Base-by-base conservation (phyloP, 2,329 filamentous ascomycete species). In the Diaporthe longicolla region DNA sequence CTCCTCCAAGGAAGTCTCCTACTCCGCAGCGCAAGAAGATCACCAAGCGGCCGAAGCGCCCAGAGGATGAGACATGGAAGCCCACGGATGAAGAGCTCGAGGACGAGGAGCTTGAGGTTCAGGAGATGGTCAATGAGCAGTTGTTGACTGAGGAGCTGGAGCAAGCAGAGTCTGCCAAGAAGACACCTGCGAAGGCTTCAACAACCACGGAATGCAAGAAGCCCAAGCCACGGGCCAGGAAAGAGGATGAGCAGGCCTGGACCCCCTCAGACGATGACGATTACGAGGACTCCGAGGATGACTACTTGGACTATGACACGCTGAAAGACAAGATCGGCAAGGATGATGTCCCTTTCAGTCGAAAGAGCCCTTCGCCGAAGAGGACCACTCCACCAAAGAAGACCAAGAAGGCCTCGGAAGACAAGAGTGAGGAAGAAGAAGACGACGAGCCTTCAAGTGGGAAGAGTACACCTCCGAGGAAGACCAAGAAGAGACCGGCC, bases 111-210 rank as follows among this genome's bases (percentile, higher is more conserved):
- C 71, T 75, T 13, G 74, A 73, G 15, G 74, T 73, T 1, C 66
- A 75, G 54, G 74, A 75, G 65, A 73, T 75, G 74, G 58, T 73
- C 3, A 73, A 73, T n/a, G 63, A 73, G 11, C 71, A 75, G 71
- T n/a, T 71, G 5, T 40, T 57, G 7, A 63, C 19, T 9, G 68
- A 61, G 26, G 73, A 75, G 19, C 59, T 57, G 35, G 52, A 19
- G 17, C 37, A 21, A 13, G 48, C 40, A 9, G 63, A 50, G 35
- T 0, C 66, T 6, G 13, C 50, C 11, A 58, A 19, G 4, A 50
- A 66, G 48, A 4, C 73, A 21, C 21, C 57, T 9, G 40, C 29
- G 0, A 26, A 66, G 35, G 5, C 69, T 11, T 11, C 61, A 17
- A 35, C 29, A 3, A 50, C 61, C 26, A 35, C 63, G 26, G 45